These are phyloP conservation scores for Yamadazyma sp. DNA, from an alignment of 1,139 yeast species.

Conservation along the genomic window DNA sequence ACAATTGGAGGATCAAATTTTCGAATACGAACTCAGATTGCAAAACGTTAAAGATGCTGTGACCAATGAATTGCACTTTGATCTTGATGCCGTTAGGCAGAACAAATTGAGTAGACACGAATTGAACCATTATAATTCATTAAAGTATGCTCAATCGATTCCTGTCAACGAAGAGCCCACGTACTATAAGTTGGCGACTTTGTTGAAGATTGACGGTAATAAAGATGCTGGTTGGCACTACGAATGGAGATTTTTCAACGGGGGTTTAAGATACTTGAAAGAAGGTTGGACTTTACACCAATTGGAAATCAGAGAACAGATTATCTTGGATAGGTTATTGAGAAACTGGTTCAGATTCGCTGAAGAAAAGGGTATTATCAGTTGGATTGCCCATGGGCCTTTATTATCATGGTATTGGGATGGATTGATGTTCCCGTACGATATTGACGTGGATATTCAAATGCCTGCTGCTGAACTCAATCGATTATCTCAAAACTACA, in stretches of 20 bases:
- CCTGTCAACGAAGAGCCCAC: slow-evolving; percentile 32
- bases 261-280: slow-evolving; percentile 29
- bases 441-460: slow-evolving; percentile 37
- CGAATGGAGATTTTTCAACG: slow-evolving; percentile 40
- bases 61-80: slow-evolving; percentile 26
- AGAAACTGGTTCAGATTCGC: slow-evolving; percentile 37
- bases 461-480: slow-evolving; percentile 37
- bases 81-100: slow-evolving; percentile 13
- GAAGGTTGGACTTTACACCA: slow-evolving; percentile 33
- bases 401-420: slow-evolving; percentile 44
- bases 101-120: slow-evolving; percentile 18
- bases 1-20: slow-evolving; percentile 20
- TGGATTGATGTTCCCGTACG: slow-evolving; percentile 38
- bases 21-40: slow-evolving; percentile 21
- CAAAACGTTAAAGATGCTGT: slow-evolving; percentile 19
- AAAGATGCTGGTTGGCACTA: slow-evolving; percentile 41
- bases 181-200: slow-evolving; percentile 36
- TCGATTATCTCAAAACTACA: slow-evolving; percentile 30
- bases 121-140: slow-evolving; percentile 16
- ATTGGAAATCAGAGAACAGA: slow-evolving; percentile 29
- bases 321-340: slow-evolving; percentile 31
- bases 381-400: slow-evolving; percentile 57
- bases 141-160: slow-evolving; percentile 27
- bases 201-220: slow-evolving; percentile 24
- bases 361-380: slow-evolving; percentile 34